These are phyloP conservation scores for Hsuehochloa calcarea DNA, from an alignment of 176 grass and related monocot species.

Conservation along the genomic window DNA sequence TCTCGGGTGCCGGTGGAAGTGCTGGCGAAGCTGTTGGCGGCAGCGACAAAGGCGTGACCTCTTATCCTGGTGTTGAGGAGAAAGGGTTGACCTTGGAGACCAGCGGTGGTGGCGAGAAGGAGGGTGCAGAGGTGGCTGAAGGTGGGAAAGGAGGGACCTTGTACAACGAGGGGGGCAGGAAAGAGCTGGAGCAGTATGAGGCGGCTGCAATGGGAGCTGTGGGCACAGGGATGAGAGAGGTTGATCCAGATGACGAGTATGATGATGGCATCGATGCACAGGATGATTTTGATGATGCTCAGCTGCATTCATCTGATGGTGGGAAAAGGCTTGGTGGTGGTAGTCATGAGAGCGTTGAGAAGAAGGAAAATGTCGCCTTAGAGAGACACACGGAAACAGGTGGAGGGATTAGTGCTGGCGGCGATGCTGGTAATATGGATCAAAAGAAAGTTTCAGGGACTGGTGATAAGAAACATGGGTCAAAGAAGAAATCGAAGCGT, in stretches of 20 bases:
- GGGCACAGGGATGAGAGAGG: conserved; percentile 37
- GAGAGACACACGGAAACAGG: conserved; percentile 30
- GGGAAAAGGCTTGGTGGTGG: conserved; percentile 45
- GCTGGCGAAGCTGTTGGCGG: not conserved
- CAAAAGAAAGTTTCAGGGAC: conserved; percentile 46
- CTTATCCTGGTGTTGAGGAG: conserved; percentile 13
- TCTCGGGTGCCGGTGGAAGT: conserved; percentile 33
- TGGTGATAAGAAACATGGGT: conserved; percentile 66
- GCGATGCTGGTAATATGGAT: not conserved
- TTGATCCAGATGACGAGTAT: conserved; percentile 90
- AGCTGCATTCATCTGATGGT: conserved; percentile 25
- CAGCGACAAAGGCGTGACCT: conserved; percentile 16
- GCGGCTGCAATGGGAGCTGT: conserved; percentile 38
- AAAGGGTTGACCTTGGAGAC: conserved; percentile 36
- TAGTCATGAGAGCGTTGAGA: conserved; percentile 3
- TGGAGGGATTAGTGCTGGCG: not conserved
- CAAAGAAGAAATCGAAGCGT: conserved; percentile 72
- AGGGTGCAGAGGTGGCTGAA: conserved; percentile 11
- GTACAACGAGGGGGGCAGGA: conserved; percentile 81
- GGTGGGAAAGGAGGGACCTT: conserved; percentile 53
- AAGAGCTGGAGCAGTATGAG: conserved; percentile 74
- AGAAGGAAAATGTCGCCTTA: conserved; percentile 22
- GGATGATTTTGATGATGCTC: conserved; percentile 52
- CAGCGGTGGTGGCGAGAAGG: conserved; percentile 3
- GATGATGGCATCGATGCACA: conserved; percentile 71